A percentile compares a stretch with the other conserved stretches of the same genome.
Conservation (phyloP, 768 basidiomycete species). For the Hygrocybe coccinea region DNA sequence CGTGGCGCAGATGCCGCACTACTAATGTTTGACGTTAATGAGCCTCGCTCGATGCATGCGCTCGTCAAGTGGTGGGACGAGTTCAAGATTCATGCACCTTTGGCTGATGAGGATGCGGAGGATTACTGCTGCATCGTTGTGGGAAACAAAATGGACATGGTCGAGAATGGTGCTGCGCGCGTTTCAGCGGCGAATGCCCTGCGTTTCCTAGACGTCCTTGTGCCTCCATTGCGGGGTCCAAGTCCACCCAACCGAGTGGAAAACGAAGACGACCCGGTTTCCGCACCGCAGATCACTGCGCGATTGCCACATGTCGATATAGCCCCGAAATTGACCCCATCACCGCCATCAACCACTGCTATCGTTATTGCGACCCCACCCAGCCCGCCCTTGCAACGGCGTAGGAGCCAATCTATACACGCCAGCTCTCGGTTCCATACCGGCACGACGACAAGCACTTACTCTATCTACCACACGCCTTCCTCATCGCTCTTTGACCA, state of each 20-base stretch:
- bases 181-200: conserved; percentile 41
- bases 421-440: conserved; percentile 22
- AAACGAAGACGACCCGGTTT: too few species aligned
- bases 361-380: conserved; percentile 18
- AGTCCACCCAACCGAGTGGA: too few species aligned
- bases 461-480: conserved; percentile 71
- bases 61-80: conserved; percentile 76
- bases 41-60: conserved; percentile 52
- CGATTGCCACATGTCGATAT: conserved; percentile 11
- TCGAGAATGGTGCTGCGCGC: conserved; percentile 17
- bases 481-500: conserved; percentile 69
- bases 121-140: conserved; percentile 72
- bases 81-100: conserved; percentile 62
- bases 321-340: conserved; percentile 14
- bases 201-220: conserved; percentile 52
- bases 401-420: conserved; percentile 3
- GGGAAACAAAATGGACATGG: conserved; percentile 74
- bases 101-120: conserved; percentile 56
- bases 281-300: too few species aligned
- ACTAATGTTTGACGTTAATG: conserved; percentile 76
- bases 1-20: conserved; percentile 79
- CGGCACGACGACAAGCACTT: conserved; percentile 54
- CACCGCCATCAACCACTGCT: conserved; percentile 3
- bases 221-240: conserved; percentile 38
- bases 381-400: conserved; percentile 18